Evolutionary conservation across 495 filamentous ascomycete genomes (phyloP), one percentile per base, ranked within the genome.

Genomic region (Venustampulla echinocandica): DNA sequence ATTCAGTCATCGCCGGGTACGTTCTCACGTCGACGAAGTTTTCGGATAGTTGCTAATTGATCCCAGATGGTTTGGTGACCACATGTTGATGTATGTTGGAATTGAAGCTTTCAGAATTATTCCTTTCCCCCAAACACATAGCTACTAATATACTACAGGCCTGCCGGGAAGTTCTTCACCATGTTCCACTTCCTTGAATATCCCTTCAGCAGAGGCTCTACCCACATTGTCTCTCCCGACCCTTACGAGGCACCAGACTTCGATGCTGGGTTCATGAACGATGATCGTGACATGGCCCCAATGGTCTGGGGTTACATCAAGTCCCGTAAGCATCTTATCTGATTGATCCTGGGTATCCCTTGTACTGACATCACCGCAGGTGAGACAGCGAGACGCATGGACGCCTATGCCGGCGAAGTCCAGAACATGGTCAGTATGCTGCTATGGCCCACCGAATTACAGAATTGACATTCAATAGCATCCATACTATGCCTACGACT

Each of bases 181-280:
- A 89, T 89, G 84, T 89, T 89, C 71, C 82, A 88, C 57, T 88
- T 89, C 74, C 63, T 87, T 43, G 82, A 87, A 66, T 89, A 89
- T 53, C 84, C 85, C 10, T 89, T 88, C 73, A 83, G 77, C 28
- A 81, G 85, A 50, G 85, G 85, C 7, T 76, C 61, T 34, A 85
- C 75, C 6, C 80, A 88, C 58, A 85, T 90, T 61, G 70, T 74
- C 22, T 83, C 77, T 0, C 62, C 83, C 0, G 77, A 85, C 44
- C 80, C 81, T 10, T 89, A 89, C 56, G 84, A 80, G 37, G 65
- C 67, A 6, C 84, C 84, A 0, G 84, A 89, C 61, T 90, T 90
- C 52, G 85, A 90, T 61, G 77, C 84, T 2, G 84, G 84, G 19
- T 90, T 89, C 66, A 87, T 90, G 83, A 89, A 84, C 52, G 83